Evolutionary conservation across 306 rosid genomes (phyloP), one percentile per base, ranked within the genome.

Genomic region (Carpinus fangiana): DNA sequence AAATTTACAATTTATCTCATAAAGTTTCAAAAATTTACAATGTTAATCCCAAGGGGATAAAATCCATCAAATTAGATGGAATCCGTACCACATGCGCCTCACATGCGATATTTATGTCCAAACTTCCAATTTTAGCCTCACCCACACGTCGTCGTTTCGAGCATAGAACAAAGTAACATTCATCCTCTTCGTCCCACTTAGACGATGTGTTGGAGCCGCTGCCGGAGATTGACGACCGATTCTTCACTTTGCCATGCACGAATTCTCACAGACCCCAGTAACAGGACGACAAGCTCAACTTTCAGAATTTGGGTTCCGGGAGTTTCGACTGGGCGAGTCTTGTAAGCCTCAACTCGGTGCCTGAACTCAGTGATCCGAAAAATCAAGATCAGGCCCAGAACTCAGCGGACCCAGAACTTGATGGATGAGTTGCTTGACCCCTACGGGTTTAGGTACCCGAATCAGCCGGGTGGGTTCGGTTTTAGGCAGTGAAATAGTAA

Each of bases 311-410:
- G 7, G 85, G 79, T 4, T 68, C 87, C 0, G 91, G 87, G 0
- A 82, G 70, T 75, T 89, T 88, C 31, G 97, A 92, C 76, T 94
- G 98, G 97, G 87, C 86, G 11, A 86, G 73, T 76, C 82, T 88
- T 8, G 73, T 84, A 3, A 83, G 80, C 31, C 65, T 89, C 6
- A 86, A 89, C 73, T 53, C 91, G 17, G 87, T 74, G 11, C 64
- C 88, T 0, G 96, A 88, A 26, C 86, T 86, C 41, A 77, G 16
- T 31, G 52, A 47, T 47, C 62, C 83, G 1, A 80, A 73, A 8
- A 78, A 43, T 62, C 89, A 85, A 70, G 16, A 86, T 8, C 88
- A 80, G 13, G 2, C 45, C 61, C 85, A 82, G 6, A n/a, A 8
- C 73, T 21, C 90, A 84, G 57, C n/a, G 92, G 82, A 48, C 83